Evolutionary conservation across 1,284 basidiomycete species (phyloP).

Genomic region (Tylopilus sp.): DNA sequence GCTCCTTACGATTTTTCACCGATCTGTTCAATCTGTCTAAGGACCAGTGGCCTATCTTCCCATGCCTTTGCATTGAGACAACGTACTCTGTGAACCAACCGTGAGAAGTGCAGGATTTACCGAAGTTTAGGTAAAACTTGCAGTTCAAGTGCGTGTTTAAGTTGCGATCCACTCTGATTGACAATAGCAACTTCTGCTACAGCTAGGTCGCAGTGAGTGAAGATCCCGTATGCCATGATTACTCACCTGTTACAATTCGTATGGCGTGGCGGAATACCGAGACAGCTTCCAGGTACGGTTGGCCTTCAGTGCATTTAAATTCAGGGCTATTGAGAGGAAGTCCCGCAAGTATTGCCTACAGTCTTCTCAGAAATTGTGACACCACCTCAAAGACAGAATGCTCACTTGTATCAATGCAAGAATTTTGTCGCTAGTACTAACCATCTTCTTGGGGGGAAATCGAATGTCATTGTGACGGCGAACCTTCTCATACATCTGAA

Average conservation of each 20-base stretch:
- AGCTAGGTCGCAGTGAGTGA: slow-evolving; percentile 51
- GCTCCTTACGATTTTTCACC: slow-evolving; percentile 81
- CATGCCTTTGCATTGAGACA: slow-evolving; percentile 80
- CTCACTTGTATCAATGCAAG: slow-evolving; percentile 74
- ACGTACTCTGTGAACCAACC: slow-evolving; percentile 58
- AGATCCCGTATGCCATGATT: background rate
- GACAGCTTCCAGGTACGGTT: slow-evolving; percentile 71
- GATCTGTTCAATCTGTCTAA: slow-evolving; percentile 80
- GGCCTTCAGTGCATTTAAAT: slow-evolving; percentile 71
- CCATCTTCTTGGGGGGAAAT: slow-evolving; percentile 70
- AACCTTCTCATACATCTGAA: slow-evolving; percentile 68
- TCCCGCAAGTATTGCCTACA: slow-evolving; percentile 76
- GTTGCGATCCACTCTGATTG: slow-evolving; percentile 63
- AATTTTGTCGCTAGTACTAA: slow-evolving; percentile 72
- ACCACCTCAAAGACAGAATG: background rate
- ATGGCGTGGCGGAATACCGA: slow-evolving; percentile 70
- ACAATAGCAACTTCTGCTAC: slow-evolving; percentile 74
- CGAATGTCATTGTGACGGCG: slow-evolving; percentile 73
- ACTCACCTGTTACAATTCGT: slow-evolving; percentile 69
- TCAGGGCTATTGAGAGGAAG: slow-evolving; percentile 70
- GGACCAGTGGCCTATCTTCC: slow-evolving; percentile 81
- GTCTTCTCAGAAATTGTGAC: slow-evolving; percentile 11
- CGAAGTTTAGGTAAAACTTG: slow-evolving; percentile 41
- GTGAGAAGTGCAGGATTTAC: slow-evolving; percentile 19
- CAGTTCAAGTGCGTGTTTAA: slow-evolving; percentile 77